Conservation (phyloP, 139 green algal species). For the Dunaliella primolecta region DNA sequence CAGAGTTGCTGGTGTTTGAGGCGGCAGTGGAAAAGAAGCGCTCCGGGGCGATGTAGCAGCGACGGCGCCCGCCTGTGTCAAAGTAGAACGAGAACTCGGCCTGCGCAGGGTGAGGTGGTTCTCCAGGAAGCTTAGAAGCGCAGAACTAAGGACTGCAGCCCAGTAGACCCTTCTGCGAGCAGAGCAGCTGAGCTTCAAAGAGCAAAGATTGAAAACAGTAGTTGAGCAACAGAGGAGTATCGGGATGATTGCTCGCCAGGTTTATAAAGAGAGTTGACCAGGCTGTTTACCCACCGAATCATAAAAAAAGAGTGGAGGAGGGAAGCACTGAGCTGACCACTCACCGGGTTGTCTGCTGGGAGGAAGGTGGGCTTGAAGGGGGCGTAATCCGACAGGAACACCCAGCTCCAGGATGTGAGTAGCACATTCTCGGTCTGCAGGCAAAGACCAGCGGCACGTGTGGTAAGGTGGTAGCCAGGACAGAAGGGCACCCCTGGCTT, state of each 20-base stretch:
- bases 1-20: conserved; percentile 2
- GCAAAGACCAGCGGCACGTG: neutral
- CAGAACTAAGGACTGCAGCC: neutral
- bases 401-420: conserved; percentile 91
- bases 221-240: no score
- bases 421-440: conserved; percentile 62
- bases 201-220: no score
- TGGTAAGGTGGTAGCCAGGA: no score
- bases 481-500: no score
- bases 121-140: neutral
- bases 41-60: conserved; percentile 94
- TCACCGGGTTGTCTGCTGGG: conserved; percentile 89
- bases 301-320: neutral
- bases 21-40: conserved; percentile 63
- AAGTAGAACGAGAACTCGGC: conserved; percentile 98
- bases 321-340: conserved; percentile 14
- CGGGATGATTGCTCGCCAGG: no score
- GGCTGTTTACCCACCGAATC: no score
- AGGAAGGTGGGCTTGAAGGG: conserved; percentile 87
- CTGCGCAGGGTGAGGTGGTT: conserved; percentile 43
- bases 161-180: no score
- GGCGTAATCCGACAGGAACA: conserved; percentile 89
- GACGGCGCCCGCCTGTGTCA: conserved; percentile 81
- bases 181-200: no score
- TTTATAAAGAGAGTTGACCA: no score